phyloP scores from a whole-genome alignment of 768 basidiomycete genomes.

The Lactifluus hygrophoroides region DNA sequence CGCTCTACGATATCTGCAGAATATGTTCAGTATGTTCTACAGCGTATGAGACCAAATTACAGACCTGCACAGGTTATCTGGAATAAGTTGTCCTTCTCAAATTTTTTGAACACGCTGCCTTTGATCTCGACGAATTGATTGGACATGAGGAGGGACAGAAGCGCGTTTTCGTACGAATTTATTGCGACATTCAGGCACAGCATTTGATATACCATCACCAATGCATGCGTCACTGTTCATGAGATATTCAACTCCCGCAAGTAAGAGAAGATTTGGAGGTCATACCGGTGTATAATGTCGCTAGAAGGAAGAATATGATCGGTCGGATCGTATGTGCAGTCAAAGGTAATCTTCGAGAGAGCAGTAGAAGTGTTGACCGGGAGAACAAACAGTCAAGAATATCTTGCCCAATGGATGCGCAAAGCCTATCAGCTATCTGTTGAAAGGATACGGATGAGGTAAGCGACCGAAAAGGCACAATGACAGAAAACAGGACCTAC shows the following conservation, averaged over 20 bases:
- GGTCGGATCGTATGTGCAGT: conserved; percentile 67
- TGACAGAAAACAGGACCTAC: conserved; percentile 36
- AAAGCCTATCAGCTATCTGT: conserved; percentile 90
- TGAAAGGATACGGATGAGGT: not conserved
- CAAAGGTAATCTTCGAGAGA: conserved; percentile 54
- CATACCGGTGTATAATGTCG: conserved; percentile 72
- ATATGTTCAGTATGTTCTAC: not conserved
- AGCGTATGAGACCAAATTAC: not conserved
- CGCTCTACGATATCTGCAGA: conserved; percentile 89
- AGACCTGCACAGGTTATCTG: conserved; percentile 96
- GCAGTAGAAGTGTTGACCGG: conserved; percentile 71
- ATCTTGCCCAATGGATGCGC: conserved; percentile 96
- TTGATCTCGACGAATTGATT: conserved; percentile 99
- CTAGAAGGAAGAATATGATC: conserved; percentile 74
- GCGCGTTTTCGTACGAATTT: conserved; percentile 94
- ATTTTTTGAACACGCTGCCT: conserved; percentile 98
- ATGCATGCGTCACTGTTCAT: conserved; percentile 68
- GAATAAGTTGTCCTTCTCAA: conserved; percentile 97
- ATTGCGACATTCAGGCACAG: conserved; percentile 94
- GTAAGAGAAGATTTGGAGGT: conserved; percentile 20
- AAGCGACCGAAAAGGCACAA: not conserved
- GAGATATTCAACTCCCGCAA: not conserved
- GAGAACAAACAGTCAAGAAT: conserved; percentile 95
- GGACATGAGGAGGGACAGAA: conserved; percentile 87
- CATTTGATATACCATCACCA: conserved; percentile 95